Base-by-base conservation (phyloP, 768 basidiomycete species). In the Lenzites betulinus region DNA sequence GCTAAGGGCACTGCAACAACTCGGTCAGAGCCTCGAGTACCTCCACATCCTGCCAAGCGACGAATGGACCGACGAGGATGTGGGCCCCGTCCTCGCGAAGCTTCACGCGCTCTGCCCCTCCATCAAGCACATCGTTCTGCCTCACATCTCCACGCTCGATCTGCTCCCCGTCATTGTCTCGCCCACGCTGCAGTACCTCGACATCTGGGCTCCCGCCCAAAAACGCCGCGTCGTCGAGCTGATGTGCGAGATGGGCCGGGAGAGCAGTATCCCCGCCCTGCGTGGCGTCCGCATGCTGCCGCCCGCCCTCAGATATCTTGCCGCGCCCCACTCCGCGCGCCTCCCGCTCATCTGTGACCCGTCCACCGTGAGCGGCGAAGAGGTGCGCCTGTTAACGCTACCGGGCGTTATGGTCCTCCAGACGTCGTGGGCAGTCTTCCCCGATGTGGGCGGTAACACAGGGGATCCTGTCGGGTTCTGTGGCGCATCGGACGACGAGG, bases 221-320 rank as follows among this genome's bases (percentile, higher is more conserved):
- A 51, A 38, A 2, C 30, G n/a, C 3, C 50, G 50, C 30, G 33
- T 51, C 20, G 18, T 51, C 35, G 50, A 51, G 50, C n/a, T 38
- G 11, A 51, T 51, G 50, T 51, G 49, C 49, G 50, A 51, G 50
- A 51, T 38, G 50, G 50, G 50, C 4, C 33, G 36, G 20, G 35
- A 20, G 18, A 20, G 50, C 36, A 25, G 23, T 9, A 33, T 51
- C 3, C 33, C 50, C 5, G 20, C 20, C 35, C 33, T 51, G n/a
- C 20, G 20, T 13, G n/a, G 33, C 35, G 13, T 51, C 11, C 35
- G 33, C 33, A 38, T 51, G 50, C 35, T 51, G 8, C 48, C 48
- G 26, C 11, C 13, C 16, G 33, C 11, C 22, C 9, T 51, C 30
- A 33, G 11, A 33, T 4, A 33, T 33, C 30, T 33, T 33, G 30